A percentile compares a stretch with the other conserved stretches of the same genome.
Evolutionary conservation across 2,329 filamentous ascomycete genomes (phyloP).

Genomic region (Ramularia collo-cygni): DNA sequence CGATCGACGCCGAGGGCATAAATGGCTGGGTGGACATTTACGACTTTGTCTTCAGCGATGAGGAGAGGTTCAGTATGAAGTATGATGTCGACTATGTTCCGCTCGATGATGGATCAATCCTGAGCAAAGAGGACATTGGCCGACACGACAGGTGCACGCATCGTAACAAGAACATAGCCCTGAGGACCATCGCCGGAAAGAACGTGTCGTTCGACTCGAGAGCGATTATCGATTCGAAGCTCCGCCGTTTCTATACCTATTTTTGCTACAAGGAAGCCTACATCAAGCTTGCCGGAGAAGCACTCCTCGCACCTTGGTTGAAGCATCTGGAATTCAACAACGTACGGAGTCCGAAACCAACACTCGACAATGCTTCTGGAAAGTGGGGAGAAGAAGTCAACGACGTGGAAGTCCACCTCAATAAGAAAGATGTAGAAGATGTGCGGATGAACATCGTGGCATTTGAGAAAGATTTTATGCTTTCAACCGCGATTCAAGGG

Average conservation of each 20-base stretch:
- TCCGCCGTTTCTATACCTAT: conserved; percentile 67
- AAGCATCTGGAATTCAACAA: conserved; percentile 60
- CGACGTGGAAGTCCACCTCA: conserved; percentile 46
- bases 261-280: conserved; percentile 78
- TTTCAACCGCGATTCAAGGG: conserved; percentile 48
- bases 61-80: conserved; percentile 59
- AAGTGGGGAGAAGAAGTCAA: conserved; percentile 42
- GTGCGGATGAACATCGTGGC: conserved; percentile 52
- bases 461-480: conserved; percentile 53
- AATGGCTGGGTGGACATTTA: conserved; percentile 64
- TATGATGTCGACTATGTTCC: conserved; percentile 40
- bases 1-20: conserved; percentile 58
- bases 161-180: conserved; percentile 33
- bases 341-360: conserved; percentile 51
- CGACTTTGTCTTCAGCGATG: conserved; percentile 59
- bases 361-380: conserved; percentile 38
- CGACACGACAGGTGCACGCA: conserved; percentile 38
- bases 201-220: conserved; percentile 36
- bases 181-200: conserved; percentile 32
- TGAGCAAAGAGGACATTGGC: conserved; percentile 36
- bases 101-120: conserved; percentile 38
- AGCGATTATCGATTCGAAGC: conserved; percentile 51
- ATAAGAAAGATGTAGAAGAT: conserved; percentile 42
- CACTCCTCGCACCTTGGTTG: conserved; percentile 67
- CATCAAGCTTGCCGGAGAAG: conserved; percentile 76